Evolutionary conservation across 2,329 filamentous ascomycete genomes (phyloP).

Genomic region (Pseudogymnoascus sp.): DNA sequence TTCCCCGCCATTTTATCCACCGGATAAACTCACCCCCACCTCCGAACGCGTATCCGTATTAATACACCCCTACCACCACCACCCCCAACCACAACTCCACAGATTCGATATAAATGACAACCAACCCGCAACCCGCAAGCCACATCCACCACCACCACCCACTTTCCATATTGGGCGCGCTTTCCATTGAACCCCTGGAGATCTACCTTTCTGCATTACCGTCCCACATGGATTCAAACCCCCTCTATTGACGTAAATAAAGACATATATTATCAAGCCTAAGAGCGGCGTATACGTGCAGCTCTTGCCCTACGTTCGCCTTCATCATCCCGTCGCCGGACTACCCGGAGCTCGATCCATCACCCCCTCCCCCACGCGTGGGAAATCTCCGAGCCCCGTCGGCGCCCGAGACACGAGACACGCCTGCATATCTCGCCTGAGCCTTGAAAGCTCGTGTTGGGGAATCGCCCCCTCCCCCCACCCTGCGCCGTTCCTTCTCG

Average conservation of each 20-base stretch:
- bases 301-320: not conserved
- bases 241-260: not conserved
- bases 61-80: not conserved
- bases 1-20: not conserved
- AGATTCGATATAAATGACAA: conserved; percentile 7
- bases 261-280: not conserved
- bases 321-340: not conserved
- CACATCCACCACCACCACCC: conserved; percentile 1
- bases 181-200: not conserved
- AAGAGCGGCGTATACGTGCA: not conserved
- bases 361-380: not conserved
- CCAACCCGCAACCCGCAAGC: not conserved
- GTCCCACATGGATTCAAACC: not conserved
- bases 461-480: not conserved
- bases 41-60: not conserved
- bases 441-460: not conserved
- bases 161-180: not conserved
- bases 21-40: not conserved
- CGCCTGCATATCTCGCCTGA: not conserved
- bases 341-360: not conserved
- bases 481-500: not conserved
- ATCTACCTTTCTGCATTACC: not conserved
- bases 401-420: not conserved
- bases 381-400: conserved; percentile 4
- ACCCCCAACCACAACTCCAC: not conserved